Conservation (phyloP, 805 yeast species). For the Monosporozyma servazzii region DNA sequence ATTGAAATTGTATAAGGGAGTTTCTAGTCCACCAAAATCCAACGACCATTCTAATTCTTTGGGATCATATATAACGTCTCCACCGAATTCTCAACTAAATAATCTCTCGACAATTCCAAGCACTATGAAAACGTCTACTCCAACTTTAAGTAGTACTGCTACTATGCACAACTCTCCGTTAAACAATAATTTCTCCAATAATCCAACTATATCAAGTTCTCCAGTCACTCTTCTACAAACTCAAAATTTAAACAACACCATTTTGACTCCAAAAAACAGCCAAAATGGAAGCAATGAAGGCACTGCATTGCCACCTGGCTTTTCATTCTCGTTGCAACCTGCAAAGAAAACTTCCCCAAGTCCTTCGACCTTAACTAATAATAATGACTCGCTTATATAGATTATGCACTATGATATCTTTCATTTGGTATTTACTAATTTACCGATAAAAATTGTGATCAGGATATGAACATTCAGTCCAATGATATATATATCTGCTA, state of each 20-base stretch:
- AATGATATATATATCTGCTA: too few species aligned
- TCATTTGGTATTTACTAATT: not conserved
- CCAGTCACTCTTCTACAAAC: not conserved
- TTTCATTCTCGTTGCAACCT: slow-evolving; percentile 32
- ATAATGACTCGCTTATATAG: slow-evolving; percentile 8
- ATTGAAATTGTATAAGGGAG: not conserved
- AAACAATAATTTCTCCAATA: not conserved
- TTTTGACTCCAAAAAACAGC: not conserved
- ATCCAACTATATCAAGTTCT: not conserved
- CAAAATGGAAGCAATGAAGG: not conserved
- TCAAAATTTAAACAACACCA: not conserved
- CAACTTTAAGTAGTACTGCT: not conserved
- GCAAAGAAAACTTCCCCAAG: slow-evolving; percentile 12
- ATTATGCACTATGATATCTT: not conserved
- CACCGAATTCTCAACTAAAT: not conserved
- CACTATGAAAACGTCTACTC: not conserved
- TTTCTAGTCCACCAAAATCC: not conserved
- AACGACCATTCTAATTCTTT: not conserved
- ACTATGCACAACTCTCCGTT: not conserved
- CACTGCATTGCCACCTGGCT: slow-evolving; percentile 34
- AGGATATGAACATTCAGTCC: too few species aligned
- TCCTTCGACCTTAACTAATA: not conserved
- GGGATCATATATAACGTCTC: not conserved
- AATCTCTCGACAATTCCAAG: not conserved
- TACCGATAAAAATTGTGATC: too few species aligned